Conservation (phyloP, 129 eudicot species). For the sunflower (Helianthus annuus) region HanXRQr2.0-SUNRISE NC_035438.2:131669797-131670296, state of each 20-base stretch:
- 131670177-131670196: conserved; percentile 47
- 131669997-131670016: too few relatives aligned
- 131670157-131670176: conserved; percentile 99
- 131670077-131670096: conserved; percentile 98
- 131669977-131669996: too few relatives aligned
- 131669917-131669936: too few relatives aligned
- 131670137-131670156: conserved; percentile 95
- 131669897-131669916: too few relatives aligned
- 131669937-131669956: too few relatives aligned
- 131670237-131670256: not conserved
- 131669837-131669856: too few relatives aligned
- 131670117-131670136: conserved; percentile 98
- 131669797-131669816: not conserved
- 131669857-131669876: too few relatives aligned
- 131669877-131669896: too few relatives aligned
- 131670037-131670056: conserved; percentile 38
- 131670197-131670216: not conserved
- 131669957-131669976: not conserved
- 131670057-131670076: conserved; percentile 95
- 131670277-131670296: too few relatives aligned
- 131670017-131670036: not conserved
- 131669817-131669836: too few relatives aligned
- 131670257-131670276: too few relatives aligned
- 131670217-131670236: not conserved
- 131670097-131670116: conserved; percentile 96